Base-by-base conservation (phyloP, 2,329 filamentous ascomycete species). In the Lomentospora prolificans region DNA sequence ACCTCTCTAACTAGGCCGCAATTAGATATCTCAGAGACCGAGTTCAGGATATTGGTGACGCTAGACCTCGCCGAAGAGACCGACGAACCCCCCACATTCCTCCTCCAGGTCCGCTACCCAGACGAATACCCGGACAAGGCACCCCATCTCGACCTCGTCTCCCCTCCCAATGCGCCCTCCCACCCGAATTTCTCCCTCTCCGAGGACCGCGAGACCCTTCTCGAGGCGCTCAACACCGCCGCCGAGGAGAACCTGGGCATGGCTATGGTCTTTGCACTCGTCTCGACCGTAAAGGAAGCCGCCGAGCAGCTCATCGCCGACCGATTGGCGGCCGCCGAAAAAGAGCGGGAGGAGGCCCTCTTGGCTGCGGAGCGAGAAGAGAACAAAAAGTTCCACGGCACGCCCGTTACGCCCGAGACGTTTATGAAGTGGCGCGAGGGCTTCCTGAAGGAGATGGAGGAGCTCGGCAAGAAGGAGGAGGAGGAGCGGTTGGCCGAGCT, bases 361-460 rank as follows among this genome's bases (percentile, higher is more conserved):
- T 68, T 77, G 5, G 81, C 75, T 9, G 81, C 80, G 1, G 94
- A 99, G 72, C 84, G 87, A 59, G 90, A 94, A 69, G 94, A 99
- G 75, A 99, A 99, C 69, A 84, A 86, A 64, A 97, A 96, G 72
- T 99, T 99, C 70, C 88, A 95, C 68, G 94, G 94, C 57, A 89
- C 89, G 33, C 78, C 84, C 30, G 94, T 99, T 19, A 97, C 85
- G n/a, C 78, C 83, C 22, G 90, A 96, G 73, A 85, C 84, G 0
- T 99, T 97, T 65, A 66, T 88, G 62, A 81, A 80, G 61, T 99
- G 94, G 94, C 79, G 89, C 56, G 84, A 85, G 39, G 80, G 70
- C 8, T 99, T 97, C 66, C 67, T 82, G 59, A 75, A 78, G 65
- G 94, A 97, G 75, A 85, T 92, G 81, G 85, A 86, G 66, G 91